Conservation (phyloP, 495 filamentous ascomycete genomes). For the Penicillium dipodomyicola region DNA sequence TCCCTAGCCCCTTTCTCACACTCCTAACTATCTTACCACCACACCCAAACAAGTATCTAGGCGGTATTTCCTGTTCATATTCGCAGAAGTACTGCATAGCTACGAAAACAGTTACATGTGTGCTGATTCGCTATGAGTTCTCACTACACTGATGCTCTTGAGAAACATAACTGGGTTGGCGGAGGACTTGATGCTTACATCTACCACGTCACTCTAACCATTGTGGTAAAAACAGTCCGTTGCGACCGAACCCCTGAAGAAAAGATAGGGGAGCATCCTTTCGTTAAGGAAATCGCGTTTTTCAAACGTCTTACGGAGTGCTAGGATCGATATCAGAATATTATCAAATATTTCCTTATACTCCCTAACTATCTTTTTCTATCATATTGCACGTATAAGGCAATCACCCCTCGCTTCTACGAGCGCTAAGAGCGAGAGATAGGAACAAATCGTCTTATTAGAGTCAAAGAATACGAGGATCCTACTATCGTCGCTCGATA, state of each 20-base stretch:
- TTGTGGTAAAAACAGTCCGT: conserved; percentile 28
- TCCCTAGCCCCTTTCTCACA: no score
- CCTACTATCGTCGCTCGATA: conserved; percentile 22
- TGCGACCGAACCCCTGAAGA: conserved; percentile 18
- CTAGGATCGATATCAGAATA: conserved; percentile 21
- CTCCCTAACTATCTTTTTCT: conserved; percentile 23
- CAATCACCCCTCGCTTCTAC: conserved; percentile 21
- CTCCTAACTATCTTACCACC: no score
- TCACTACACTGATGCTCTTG: conserved; percentile 2
- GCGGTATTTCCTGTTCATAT: no score
- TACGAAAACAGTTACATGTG: background rate
- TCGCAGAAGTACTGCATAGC: background rate
- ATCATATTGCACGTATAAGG: conserved; percentile 25
- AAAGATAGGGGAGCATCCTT: background rate
- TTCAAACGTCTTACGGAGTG: conserved; percentile 20
- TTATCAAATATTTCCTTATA: conserved; percentile 27
- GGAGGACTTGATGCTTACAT: conserved; percentile 24
- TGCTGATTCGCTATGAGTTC: conserved; percentile 15
- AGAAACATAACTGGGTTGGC: conserved; percentile 22
- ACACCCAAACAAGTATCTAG: no score
- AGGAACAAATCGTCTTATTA: conserved; percentile 21
- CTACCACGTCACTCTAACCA: conserved; percentile 26
- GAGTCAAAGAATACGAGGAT: conserved; percentile 23
- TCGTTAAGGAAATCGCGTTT: conserved; percentile 24
- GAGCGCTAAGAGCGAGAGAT: conserved; percentile 26